Conservation (phyloP, 2,329 filamentous ascomycete species). For the Volutella citrinella region DNA sequence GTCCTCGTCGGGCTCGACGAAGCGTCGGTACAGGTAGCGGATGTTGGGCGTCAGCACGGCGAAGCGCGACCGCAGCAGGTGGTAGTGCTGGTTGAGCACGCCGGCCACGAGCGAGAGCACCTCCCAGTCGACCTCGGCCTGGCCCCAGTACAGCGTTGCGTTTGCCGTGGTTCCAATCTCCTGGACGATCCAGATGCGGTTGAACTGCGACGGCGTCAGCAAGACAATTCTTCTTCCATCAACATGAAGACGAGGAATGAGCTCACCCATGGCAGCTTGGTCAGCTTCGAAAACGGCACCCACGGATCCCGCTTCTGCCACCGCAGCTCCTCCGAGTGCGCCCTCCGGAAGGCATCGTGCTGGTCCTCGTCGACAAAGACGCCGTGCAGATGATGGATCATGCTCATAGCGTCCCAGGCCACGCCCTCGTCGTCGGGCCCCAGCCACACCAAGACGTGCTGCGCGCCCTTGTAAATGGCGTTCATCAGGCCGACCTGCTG, state of each 20-base stretch:
- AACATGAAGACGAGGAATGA: too few species aligned
- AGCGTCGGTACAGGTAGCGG: conserved; percentile 29
- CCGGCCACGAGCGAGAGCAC: conserved; percentile 28
- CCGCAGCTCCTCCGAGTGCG: conserved; percentile 28
- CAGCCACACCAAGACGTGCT: conserved; percentile 34
- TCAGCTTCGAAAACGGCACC: conserved; percentile 31
- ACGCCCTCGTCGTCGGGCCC: conserved; percentile 27
- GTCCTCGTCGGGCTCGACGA: conserved; percentile 28
- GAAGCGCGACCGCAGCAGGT: conserved; percentile 29
- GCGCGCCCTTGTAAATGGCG: conserved; percentile 32
- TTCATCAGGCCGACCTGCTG: conserved; percentile 39
- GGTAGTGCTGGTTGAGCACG: conserved; percentile 31
- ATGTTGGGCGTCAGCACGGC: conserved; percentile 31
- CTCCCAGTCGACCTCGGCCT: conserved; percentile 31
- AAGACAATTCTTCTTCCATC: neutral
- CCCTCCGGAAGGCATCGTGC: conserved; percentile 26
- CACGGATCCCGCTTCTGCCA: conserved; percentile 26
- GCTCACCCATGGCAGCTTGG: conserved; percentile 32
- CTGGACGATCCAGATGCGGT: conserved; percentile 36
- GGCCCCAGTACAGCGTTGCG: conserved; percentile 34
- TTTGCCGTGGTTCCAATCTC: conserved; percentile 33
- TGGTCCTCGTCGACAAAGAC: conserved; percentile 29
- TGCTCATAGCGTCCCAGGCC: conserved; percentile 25
- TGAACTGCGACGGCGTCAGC: conserved; percentile 26
- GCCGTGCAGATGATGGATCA: conserved; percentile 25